These are phyloP conservation scores for Pseudocercospora eumusae DNA, from an alignment of 2,329 filamentous ascomycete genomes.

Conservation along the genomic window DNA sequence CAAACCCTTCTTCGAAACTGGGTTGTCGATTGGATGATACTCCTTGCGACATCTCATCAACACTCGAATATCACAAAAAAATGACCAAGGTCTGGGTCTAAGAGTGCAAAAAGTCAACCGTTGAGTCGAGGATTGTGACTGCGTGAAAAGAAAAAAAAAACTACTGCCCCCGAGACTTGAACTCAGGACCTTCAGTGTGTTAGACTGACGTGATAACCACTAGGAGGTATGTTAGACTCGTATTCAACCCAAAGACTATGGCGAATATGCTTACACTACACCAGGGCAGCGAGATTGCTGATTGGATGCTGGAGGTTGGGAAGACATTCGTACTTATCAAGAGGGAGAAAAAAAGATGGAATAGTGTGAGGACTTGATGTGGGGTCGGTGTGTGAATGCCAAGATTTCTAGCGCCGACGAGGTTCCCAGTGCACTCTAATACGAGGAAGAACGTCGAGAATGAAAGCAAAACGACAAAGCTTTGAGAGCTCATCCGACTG, in stretches of 20 bases:
- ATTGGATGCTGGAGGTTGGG: not conserved
- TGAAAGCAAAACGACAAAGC: no score
- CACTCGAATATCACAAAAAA: no score
- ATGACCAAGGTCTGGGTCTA: no score
- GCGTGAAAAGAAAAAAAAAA: not conserved
- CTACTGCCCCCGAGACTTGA: not conserved
- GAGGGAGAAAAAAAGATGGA: not conserved
- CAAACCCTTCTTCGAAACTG: no score
- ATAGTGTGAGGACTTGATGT: not conserved
- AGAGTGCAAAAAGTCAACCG: no score
- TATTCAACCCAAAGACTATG: not conserved
- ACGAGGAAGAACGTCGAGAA: no score
- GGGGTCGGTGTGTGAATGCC: not conserved
- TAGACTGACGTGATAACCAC: conserved; percentile 6
- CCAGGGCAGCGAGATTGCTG: not conserved
- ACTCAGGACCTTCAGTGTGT: conserved; percentile 9
- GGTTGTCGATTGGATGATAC: no score
- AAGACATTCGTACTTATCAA: not conserved
- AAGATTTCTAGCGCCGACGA: not conserved
- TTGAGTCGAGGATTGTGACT: not conserved
- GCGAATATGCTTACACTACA: not conserved
- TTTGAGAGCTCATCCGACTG: no score
- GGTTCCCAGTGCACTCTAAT: no score
- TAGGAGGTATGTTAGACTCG: not conserved
- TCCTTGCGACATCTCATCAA: no score